Base-by-base conservation (phyloP, 1,284 basidiomycete genomes). In the Blastosporella zonata region DNA sequence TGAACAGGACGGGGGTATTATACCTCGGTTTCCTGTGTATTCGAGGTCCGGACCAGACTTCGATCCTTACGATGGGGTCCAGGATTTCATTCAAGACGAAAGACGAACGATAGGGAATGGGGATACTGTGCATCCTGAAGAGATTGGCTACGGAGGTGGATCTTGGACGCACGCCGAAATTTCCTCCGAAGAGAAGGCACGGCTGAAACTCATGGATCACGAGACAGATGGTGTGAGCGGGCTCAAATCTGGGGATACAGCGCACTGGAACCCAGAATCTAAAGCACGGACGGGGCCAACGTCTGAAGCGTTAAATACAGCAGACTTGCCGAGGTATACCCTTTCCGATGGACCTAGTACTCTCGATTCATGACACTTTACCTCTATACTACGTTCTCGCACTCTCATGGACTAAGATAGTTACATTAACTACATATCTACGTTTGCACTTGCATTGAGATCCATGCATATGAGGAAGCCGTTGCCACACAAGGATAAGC, bases 111-210 rank as follows among this genome's bases (percentile, higher is more conserved):
- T 37, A 33, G 41, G 28, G 13, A 43, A 50, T 27, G 40, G 23
- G 31, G 33, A 25, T n/a, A 17, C 27, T 17, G 37, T 45, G 8
- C 38, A 50, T 27, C 47, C 53, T 5, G 43, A 59, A n/a, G 64
- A 62, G 28, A 12, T 31, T 6, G 64, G 62, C 10, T 68, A 66
- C 46, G 66, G 67, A 6, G 66, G 64, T 21, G 66, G 65, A 20
- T 52, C 54, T 15, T 67, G 65, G 67, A 63, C 62, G 15, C 59
- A 63, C 46, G 48, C 55, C 5, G 62, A 62, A 6, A 66, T 67
- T 38, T 54, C 59, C 1, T 46, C 50, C 6, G 63, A 67, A 37
- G 67, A 67, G 49, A 67, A 67, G 49, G 56, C 52, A 18, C 52
- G 57, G 33, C 17, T 64, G 22, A 47, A 58, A 46, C 40, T 47